phyloP scores from a whole-genome alignment of 805 yeast genomes.

The Scheffersomyces lignosus region DNA sequence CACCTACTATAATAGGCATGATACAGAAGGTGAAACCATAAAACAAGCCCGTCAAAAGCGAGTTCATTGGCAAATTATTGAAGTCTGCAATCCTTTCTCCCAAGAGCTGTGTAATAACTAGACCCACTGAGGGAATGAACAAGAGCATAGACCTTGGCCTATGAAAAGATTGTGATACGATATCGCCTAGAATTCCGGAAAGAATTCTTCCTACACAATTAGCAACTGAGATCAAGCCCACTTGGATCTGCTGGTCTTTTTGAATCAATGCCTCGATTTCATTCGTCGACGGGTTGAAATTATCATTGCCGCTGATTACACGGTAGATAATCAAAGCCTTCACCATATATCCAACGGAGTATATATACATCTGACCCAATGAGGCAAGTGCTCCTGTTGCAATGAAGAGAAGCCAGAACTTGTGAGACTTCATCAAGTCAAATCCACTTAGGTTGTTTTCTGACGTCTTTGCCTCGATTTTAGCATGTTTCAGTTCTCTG shows the following conservation, averaged over 20 bases:
- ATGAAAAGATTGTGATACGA: conserved; percentile 45
- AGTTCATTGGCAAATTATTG: conserved; percentile 45
- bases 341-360: conserved; percentile 47
- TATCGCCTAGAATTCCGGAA: conserved; percentile 66
- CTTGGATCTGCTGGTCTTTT: conserved; percentile 67
- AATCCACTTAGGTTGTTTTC: conserved; percentile 12
- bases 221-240: conserved; percentile 65
- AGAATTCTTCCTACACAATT: conserved; percentile 66
- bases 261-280: conserved; percentile 41
- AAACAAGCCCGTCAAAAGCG: conserved; percentile 63
- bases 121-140: conserved; percentile 49
- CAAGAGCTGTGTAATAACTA: conserved; percentile 51
- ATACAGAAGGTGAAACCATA: conserved; percentile 75
- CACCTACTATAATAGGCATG: conserved; percentile 75
- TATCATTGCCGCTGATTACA: conserved; percentile 2
- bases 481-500: conserved; percentile 5
- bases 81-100: conserved; percentile 38
- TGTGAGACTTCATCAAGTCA: conserved; percentile 18
- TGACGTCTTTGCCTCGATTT: neutral
- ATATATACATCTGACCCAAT: conserved; percentile 48
- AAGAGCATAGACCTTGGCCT: conserved; percentile 56
- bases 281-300: conserved; percentile 6
- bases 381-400: conserved; percentile 42
- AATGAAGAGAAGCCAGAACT: conserved; percentile 40
- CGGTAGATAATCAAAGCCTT: conserved; percentile 31